phyloP scores from a whole-genome alignment of 2,329 filamentous ascomycete genomes.

The Harringtonia lauricola region DNA sequence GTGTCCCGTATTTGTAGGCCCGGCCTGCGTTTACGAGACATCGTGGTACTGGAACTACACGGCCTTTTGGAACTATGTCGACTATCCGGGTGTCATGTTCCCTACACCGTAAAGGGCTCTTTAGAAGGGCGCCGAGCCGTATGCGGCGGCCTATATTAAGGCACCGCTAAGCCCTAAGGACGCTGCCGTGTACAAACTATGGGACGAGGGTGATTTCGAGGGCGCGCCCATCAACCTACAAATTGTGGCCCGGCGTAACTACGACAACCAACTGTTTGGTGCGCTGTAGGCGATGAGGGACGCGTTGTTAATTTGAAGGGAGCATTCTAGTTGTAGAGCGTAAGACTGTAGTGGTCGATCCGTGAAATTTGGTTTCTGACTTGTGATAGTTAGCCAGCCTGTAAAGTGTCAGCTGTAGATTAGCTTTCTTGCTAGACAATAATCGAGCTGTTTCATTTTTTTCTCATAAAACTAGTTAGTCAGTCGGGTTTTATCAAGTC shows the following conservation, averaged over 20 bases:
- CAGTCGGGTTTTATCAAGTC: too few relatives aligned
- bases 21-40: conserved; percentile 25
- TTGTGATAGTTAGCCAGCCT: too few relatives aligned
- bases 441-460: too few relatives aligned
- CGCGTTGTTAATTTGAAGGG: too few relatives aligned
- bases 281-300: conserved; percentile 3
- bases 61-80: too few relatives aligned
- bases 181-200: conserved; percentile 11
- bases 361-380: too few relatives aligned
- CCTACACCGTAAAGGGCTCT: conserved; percentile 28
- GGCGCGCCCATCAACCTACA: conserved; percentile 41
- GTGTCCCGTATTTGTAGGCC: conserved; percentile 24
- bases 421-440: too few relatives aligned
- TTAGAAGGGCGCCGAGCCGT: conserved; percentile 16
- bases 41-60: conserved; percentile 45
- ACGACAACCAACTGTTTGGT: conserved; percentile 31
- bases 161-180: conserved; percentile 20
- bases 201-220: conserved; percentile 32
- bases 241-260: conserved; percentile 38
- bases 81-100: conserved; percentile 53
- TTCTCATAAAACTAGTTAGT: too few relatives aligned
- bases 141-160: conserved; percentile 10
- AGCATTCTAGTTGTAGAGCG: too few relatives aligned
- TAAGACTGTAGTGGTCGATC: too few relatives aligned
- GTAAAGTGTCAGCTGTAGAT: too few relatives aligned